Base-by-base conservation (phyloP, 2,329 filamentous ascomycete species). In the Venturiaceae sp. region DNA sequence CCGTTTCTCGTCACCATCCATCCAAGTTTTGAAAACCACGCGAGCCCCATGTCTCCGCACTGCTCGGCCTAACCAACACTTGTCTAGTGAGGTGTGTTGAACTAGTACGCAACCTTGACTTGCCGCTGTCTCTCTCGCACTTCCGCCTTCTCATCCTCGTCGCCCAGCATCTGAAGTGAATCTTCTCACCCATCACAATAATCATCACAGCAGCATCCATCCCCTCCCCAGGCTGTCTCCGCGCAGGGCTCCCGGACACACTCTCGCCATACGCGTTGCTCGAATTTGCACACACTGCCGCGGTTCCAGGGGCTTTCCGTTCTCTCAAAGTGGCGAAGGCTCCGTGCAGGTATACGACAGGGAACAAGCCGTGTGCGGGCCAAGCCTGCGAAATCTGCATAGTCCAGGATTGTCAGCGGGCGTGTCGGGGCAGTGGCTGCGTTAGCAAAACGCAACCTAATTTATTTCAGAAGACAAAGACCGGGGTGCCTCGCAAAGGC, bases 361-460 rank as follows among this genome's bases (percentile, higher is more conserved):
- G 39, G 55, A 39, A 56, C 28, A 50, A 30, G 44, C 32, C 32
- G 36, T 39, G 52, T 54, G 52, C 52, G 52, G 52, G 52, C 52
- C 32, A 54, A 36, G 36, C 2, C 14, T 39, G 52, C 30, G 30
- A 37, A 34, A 53, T 53, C 52, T 53, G 52, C 52, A 53, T 23
- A 7, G 21, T 14, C 19, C 52, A 53, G 52, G 52, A 37, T 53
- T 37, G 34, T 14, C 19, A n/a, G 32, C 52, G 32, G 52, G 52
- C 34, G 30, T 37, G 52, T 53, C 44, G 52, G 46, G 32, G 52
- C 34, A 32, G 39, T 57, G 55, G 55, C 55, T 39, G 36, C 41
- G 55, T 57, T 57, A 57, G 55, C 55, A 50, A 33, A 52, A 57
- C 55, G 55, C 41, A 52, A n/a, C 39, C 55, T 57, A 52, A 50